Percentiles rank a stretch among this genome's conserved stretches.
Evolutionary conservation across 75 land plant genomes (phyloP).

Genomic region (Ceratopteris richardii): DNA sequence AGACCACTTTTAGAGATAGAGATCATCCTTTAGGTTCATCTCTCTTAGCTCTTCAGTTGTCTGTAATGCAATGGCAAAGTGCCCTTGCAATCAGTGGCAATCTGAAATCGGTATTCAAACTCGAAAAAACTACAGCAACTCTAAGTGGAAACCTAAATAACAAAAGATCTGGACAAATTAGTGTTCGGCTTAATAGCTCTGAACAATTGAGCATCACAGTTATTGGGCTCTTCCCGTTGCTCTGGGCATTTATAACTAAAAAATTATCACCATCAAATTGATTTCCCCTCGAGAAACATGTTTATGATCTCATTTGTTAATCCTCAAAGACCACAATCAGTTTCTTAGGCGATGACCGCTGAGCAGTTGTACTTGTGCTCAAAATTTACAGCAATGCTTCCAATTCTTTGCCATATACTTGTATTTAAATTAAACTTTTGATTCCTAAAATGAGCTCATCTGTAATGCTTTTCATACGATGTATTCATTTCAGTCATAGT

Average conservation of each 20-base stretch:
- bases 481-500: no score
- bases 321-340: no score
- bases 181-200: slow-evolving; percentile 64
- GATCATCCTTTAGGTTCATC: slow-evolving; percentile 47
- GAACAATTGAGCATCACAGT: slow-evolving; percentile 86
- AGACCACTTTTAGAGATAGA: slow-evolving; percentile 67
- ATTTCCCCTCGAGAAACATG: no score
- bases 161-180: slow-evolving; percentile 71
- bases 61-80: slow-evolving; percentile 83
- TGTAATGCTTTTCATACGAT: no score
- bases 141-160: slow-evolving; percentile 70
- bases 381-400: no score
- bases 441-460: no score
- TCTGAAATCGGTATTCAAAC: slow-evolving; percentile 56
- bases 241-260: not conserved
- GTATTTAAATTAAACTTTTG: no score
- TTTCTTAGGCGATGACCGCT: no score
- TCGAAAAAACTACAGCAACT: slow-evolving; percentile 62
- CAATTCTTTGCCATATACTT: no score
- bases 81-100: slow-evolving; percentile 76
- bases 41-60: slow-evolving; percentile 39
- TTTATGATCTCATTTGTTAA: no score
- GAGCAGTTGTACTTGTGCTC: no score
- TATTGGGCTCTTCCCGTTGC: slow-evolving; percentile 51
- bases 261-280: no score